These are phyloP conservation scores for Neurospora sp. DNA, from an alignment of 495 filamentous ascomycete species.

Conservation along the genomic window DNA sequence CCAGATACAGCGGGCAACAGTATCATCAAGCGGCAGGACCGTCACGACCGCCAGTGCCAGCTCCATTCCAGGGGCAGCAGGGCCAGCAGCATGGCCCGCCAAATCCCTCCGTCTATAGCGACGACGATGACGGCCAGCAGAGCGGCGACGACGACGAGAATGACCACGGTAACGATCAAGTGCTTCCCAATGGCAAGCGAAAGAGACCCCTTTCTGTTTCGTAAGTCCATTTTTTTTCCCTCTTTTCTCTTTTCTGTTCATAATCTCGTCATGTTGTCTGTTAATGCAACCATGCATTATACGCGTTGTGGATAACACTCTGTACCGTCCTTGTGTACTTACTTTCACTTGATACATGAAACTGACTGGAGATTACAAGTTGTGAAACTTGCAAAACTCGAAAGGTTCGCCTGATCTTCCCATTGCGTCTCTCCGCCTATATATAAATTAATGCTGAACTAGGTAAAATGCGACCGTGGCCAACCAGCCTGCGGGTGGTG, in stretches of 20 bases:
- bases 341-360: background rate
- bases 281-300: background rate
- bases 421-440: background rate
- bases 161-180: slow-evolving; percentile 31
- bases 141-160: slow-evolving; percentile 32
- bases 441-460: background rate
- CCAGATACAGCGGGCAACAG: slow-evolving; percentile 9
- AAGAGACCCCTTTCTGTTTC: slow-evolving; percentile 52
- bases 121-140: slow-evolving; percentile 22
- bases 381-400: background rate
- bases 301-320: background rate
- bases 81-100: slow-evolving; percentile 5
- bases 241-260: background rate
- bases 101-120: slow-evolving; percentile 10
- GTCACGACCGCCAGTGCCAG: background rate
- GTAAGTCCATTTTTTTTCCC: slow-evolving; percentile 19
- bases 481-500: slow-evolving; percentile 89
- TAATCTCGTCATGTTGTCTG: background rate
- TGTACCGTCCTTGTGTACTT: background rate
- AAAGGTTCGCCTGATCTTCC: background rate
- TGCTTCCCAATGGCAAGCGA: slow-evolving; percentile 33
- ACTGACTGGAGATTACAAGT: background rate
- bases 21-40: slow-evolving; percentile 4
- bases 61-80: slow-evolving; percentile 4
- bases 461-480: slow-evolving; percentile 73